Percentiles rank a stretch among this genome's conserved stretches.
Conservation (phyloP, 2,329 filamentous ascomycete species). For the Aureobasidium lini region DNA sequence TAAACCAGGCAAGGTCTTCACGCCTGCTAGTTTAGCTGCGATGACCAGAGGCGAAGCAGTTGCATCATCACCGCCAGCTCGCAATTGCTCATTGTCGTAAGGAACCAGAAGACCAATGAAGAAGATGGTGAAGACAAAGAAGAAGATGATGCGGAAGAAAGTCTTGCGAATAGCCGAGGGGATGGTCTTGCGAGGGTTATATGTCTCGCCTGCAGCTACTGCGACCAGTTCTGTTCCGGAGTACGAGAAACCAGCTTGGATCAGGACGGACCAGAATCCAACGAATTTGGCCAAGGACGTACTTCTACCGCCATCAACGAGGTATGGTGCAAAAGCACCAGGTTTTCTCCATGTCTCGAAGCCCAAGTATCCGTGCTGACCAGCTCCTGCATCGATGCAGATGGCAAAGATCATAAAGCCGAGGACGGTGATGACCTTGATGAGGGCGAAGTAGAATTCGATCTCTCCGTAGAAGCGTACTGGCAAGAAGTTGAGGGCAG, state of each 20-base stretch:
- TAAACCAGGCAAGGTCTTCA: constrained; percentile 53
- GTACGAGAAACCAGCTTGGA: constrained; percentile 51
- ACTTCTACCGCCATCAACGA: constrained; percentile 20
- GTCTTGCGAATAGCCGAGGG: constrained; percentile 30
- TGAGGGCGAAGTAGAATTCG: constrained; percentile 47
- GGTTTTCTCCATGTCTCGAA: constrained; percentile 44
- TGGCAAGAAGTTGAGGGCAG: constrained; percentile 43
- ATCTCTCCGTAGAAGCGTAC: constrained; percentile 46
- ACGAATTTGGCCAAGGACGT: constrained; percentile 27
- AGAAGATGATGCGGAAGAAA: constrained; percentile 30
- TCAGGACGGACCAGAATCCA: constrained; percentile 51
- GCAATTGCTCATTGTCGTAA: constrained; percentile 29
- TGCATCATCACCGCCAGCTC: constrained; percentile 25
- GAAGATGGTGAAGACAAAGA: constrained; percentile 30
- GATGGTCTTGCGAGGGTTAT: constrained; percentile 43
- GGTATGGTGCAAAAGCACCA: constrained; percentile 32
- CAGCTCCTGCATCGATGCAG: constrained; percentile 34
- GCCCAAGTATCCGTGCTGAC: constrained; percentile 52
- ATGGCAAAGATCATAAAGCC: constrained; percentile 37
- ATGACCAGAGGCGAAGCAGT: constrained; percentile 59
- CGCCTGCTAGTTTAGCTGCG: constrained; percentile 53
- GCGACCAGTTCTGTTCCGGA: constrained; percentile 48
- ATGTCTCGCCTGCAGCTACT: constrained; percentile 41
- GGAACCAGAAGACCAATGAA: constrained; percentile 30
- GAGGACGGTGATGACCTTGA: constrained; percentile 46